Conservation (phyloP, 305 asterid species). For the Striga hermonthica region DNA sequence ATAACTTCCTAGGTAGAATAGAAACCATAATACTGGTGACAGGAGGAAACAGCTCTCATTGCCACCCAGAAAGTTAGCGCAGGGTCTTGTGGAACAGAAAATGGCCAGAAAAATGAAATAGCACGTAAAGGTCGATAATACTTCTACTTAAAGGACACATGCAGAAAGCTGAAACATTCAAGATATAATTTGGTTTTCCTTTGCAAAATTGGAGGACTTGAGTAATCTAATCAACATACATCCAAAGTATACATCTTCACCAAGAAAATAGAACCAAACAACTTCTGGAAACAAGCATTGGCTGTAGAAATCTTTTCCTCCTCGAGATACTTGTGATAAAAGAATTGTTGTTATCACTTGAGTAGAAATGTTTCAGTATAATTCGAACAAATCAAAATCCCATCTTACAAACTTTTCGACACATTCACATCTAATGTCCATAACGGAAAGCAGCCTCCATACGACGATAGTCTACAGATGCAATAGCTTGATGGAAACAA, state of each 20-base stretch:
- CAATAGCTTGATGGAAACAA: constrained; percentile 10
- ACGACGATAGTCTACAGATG: constrained; percentile 1
- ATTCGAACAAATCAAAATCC: constrained; percentile 4
- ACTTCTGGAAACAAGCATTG: constrained; percentile 22
- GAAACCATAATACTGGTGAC: constrained; percentile 15
- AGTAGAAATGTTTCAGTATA: neutral
- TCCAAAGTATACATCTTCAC: constrained; percentile 1
- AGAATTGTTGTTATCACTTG: constrained; percentile 6
- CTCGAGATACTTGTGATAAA: neutral
- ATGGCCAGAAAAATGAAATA: constrained; percentile 2
- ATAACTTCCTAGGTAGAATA: constrained; percentile 7
- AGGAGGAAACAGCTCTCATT: constrained; percentile 1
- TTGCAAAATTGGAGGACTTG: constrained; percentile 15
- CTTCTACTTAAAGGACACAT: constrained; percentile 6
- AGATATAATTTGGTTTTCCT: neutral
- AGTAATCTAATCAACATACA: constrained; percentile 1
- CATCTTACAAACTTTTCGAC: constrained; percentile 18
- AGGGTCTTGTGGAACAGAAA: constrained; percentile 7
- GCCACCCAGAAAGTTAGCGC: neutral
- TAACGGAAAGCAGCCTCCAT: neutral
- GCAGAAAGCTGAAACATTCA: constrained; percentile 1
- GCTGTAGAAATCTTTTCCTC: constrained; percentile 13
- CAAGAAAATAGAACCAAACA: constrained; percentile 21
- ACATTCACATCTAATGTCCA: constrained; percentile 11
- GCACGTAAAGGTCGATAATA: neutral